A percentile compares a stretch with the other conserved stretches of the same genome.
These are phyloP conservation scores for Thielaviopsis euricoi DNA, from an alignment of 2,329 filamentous ascomycete species.

Conservation along the genomic window DNA sequence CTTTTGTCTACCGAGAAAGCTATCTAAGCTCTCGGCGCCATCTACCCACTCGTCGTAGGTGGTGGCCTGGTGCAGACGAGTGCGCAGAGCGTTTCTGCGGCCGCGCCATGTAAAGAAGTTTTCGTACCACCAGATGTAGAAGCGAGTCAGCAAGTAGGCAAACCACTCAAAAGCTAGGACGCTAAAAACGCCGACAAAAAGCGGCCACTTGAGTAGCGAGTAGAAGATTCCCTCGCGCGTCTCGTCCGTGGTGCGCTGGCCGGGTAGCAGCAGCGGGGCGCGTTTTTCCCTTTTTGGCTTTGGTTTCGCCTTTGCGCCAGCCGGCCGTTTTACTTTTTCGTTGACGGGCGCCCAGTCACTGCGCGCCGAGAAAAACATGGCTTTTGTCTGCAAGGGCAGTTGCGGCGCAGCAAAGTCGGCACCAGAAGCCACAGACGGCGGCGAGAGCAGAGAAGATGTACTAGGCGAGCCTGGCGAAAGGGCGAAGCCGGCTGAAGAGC, in stretches of 20 bases:
- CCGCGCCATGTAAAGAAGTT: slow-evolving; percentile 84
- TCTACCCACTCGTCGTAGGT: slow-evolving; percentile 73
- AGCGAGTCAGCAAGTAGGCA: slow-evolving; percentile 62
- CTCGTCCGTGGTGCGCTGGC: slow-evolving; percentile 63
- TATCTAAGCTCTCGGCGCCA: slow-evolving; percentile 64
- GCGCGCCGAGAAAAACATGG: slow-evolving; percentile 65
- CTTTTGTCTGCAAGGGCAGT: slow-evolving; percentile 16
- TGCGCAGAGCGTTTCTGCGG: slow-evolving; percentile 51
- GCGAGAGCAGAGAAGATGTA: slow-evolving; percentile 18
- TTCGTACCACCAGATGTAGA: slow-evolving; percentile 89
- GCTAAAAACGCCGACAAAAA: slow-evolving; percentile 45
- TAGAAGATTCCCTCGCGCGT: slow-evolving; percentile 90
- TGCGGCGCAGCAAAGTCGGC: slow-evolving; percentile 13
- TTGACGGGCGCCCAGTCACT: slow-evolving; percentile 92
- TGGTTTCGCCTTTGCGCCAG: slow-evolving; percentile 16
- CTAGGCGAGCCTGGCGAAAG: background rate
- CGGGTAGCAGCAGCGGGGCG: slow-evolving; percentile 21
- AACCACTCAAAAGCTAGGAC: slow-evolving; percentile 18
- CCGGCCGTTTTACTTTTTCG: slow-evolving; percentile 40
- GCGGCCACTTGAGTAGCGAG: slow-evolving; percentile 76
- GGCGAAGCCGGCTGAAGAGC: background rate
- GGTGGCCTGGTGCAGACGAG: slow-evolving; percentile 51
- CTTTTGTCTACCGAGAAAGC: slow-evolving; percentile 59
- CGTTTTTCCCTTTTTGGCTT: slow-evolving; percentile 19
- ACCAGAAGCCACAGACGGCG: slow-evolving; percentile 19